Evolutionary conservation across 257 asterid genomes (phyloP).

Genomic region (Datura wrightii): DNA sequence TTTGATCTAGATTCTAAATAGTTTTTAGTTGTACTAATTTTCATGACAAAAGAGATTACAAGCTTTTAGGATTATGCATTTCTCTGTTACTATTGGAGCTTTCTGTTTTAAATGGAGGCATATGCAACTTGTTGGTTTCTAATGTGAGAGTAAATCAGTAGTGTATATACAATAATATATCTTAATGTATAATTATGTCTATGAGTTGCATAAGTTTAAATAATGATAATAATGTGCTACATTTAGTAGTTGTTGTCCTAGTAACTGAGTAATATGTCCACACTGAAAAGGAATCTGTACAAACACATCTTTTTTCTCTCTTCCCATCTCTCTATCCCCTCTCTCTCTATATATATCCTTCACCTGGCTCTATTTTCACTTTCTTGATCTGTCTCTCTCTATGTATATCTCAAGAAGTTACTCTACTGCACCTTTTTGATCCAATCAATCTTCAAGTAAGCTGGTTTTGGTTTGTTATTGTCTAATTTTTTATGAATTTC

Average conservation of each 20-base stretch:
- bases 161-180: no score
- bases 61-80: no score
- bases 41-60: no score
- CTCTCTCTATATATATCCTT: neutral
- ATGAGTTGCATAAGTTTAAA: no score
- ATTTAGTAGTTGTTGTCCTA: conserved; percentile 17
- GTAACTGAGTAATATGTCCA: conserved; percentile 29
- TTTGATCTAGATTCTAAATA: no score
- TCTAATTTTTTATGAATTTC: neutral
- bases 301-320: neutral
- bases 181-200: no score
- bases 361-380: neutral
- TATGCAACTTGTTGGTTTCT: no score
- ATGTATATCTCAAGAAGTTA: neutral
- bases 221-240: neutral
- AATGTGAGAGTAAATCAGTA: no score
- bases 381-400: neutral
- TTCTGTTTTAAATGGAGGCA: no score
- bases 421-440: conserved; percentile 6
- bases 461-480: conserved; percentile 7
- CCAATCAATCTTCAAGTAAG: conserved; percentile 9
- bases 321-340: neutral
- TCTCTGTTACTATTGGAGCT: no score
- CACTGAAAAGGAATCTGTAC: conserved; percentile 29
- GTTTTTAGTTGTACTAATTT: no score